These are phyloP conservation scores for Hordeum vulgare DNA, from an alignment of 176 grass and related monocot genomes.

Conservation along the genomic window DNA sequence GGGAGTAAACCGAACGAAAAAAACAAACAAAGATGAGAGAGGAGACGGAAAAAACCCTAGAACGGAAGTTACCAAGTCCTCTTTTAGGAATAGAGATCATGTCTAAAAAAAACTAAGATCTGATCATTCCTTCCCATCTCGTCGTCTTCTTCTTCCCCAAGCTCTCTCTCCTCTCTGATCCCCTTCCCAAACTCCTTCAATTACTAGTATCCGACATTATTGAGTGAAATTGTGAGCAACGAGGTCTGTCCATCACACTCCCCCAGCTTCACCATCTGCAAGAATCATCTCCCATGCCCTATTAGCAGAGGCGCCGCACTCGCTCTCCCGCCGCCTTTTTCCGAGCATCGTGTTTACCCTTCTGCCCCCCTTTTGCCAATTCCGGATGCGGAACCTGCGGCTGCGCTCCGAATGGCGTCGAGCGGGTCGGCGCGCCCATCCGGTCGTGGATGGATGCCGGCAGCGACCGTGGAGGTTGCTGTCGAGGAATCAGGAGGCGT, in stretches of 20 bases:
- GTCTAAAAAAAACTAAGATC: no score
- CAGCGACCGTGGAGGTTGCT: conserved; percentile 22
- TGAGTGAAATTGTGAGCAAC: no score
- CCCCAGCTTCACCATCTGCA: neutral
- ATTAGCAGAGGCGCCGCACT: neutral
- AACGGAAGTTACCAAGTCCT: no score
- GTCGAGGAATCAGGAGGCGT: conserved; percentile 15
- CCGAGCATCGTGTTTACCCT: neutral
- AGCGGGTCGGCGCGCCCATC: conserved; percentile 29
- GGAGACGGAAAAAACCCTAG: no score
- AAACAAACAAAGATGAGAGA: rapidly evolving
- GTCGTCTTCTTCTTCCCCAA: no score
- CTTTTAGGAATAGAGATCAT: neutral
- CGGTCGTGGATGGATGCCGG: conserved; percentile 6
- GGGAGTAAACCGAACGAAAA: no score
- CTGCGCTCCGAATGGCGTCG: conserved; percentile 13
- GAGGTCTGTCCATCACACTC: no score
- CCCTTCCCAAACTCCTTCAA: no score
- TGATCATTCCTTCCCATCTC: no score
- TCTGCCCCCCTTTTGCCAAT: neutral
- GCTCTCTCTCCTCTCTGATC: no score
- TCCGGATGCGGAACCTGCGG: conserved; percentile 19
- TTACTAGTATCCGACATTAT: no score
- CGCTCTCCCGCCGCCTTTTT: neutral
- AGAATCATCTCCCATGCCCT: neutral